Conservation (phyloP, 257 asterid genomes). For the Solanum paucissectum region DNA sequence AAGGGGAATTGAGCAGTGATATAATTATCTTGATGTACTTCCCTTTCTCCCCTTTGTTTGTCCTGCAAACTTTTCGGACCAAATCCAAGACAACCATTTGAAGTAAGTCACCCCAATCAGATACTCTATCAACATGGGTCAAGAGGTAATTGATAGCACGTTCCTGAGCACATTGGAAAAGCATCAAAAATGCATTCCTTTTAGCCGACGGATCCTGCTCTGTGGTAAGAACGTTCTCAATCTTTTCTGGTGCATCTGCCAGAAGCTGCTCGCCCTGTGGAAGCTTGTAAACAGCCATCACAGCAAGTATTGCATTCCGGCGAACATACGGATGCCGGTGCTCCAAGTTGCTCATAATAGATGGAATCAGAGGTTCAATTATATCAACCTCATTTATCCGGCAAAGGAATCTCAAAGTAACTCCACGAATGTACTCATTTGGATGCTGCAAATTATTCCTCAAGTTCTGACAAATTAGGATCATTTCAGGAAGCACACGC, state of each 20-base stretch:
- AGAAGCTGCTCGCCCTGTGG: constrained; percentile 86
- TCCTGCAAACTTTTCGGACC: constrained; percentile 83
- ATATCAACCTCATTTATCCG: constrained; percentile 82
- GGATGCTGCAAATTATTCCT: constrained; percentile 85
- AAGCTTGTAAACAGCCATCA: constrained; percentile 79
- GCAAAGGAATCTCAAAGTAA: constrained; percentile 84
- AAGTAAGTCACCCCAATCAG: constrained; percentile 85
- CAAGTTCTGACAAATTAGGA: constrained; percentile 80
- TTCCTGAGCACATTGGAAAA: constrained; percentile 80
- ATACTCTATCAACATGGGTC: constrained; percentile 62
- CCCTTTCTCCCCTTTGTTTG: constrained; percentile 84
- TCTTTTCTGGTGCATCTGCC: constrained; percentile 96
- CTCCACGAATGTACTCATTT: constrained; percentile 90
- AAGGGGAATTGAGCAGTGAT: constrained; percentile 67
- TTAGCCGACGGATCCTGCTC: constrained; percentile 89
- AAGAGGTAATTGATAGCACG: constrained; percentile 74
- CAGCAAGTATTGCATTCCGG: constrained; percentile 79
- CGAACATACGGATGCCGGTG: constrained; percentile 79
- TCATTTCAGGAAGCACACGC: constrained; percentile 77
- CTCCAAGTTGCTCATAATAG: constrained; percentile 73
- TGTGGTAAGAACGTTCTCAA: constrained; percentile 64
- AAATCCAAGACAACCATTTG: constrained; percentile 93
- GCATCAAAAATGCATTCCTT: constrained; percentile 94
- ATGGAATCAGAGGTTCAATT: constrained; percentile 80
- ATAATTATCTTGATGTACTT: constrained; percentile 80